A percentile compares a stretch with the other conserved stretches of the same genome.
These are phyloP conservation scores for Vaccinium vitisidaea DNA, from an alignment of 148 eudicot species.

Conservation along the genomic window DNA sequence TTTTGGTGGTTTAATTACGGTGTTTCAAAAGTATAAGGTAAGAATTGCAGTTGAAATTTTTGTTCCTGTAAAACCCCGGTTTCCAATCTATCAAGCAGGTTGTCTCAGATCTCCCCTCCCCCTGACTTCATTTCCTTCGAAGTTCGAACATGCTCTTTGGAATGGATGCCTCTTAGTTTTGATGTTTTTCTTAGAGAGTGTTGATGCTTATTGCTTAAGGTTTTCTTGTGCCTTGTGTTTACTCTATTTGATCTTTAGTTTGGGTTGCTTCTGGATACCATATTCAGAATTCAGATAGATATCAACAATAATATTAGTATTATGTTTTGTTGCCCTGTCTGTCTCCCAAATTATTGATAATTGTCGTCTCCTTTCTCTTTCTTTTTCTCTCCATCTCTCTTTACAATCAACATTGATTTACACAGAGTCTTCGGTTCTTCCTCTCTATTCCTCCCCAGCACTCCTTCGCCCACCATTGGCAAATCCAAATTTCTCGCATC, in stretches of 20 bases:
- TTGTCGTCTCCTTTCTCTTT: background rate
- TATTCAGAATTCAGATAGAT: background rate
- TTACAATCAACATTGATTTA: too few species aligned
- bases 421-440: too few species aligned
- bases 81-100: background rate
- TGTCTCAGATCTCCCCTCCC: background rate
- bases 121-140: background rate
- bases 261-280: background rate
- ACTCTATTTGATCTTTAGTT: background rate
- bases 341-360: background rate
- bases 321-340: background rate
- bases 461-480: too few species aligned
- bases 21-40: background rate
- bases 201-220: background rate
- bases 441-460: too few species aligned
- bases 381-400: too few species aligned
- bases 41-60: background rate
- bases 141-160: background rate
- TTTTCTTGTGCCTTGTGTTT: background rate
- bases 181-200: background rate
- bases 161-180: background rate
- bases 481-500: too few species aligned
- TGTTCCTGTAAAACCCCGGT: background rate
- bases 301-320: background rate
- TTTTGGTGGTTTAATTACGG: background rate